Evolutionary conservation across 495 filamentous ascomycete species (phyloP).

Genomic region (Apodospora peruviana): DNA sequence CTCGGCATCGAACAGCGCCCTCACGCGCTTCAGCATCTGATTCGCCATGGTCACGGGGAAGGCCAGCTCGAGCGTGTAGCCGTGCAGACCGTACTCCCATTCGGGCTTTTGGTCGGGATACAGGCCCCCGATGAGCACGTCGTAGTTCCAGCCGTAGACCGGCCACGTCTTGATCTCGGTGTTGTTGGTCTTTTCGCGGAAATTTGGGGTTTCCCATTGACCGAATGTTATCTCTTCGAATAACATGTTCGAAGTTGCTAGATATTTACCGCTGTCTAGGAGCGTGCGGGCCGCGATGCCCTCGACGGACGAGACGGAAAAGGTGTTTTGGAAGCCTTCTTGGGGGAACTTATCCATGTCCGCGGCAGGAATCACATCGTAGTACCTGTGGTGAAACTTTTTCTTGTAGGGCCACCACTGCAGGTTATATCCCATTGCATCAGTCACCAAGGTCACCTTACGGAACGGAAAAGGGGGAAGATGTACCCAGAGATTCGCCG

Average conservation of each 20-base stretch:
- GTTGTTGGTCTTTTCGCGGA: conserved; percentile 44
- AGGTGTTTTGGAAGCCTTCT: conserved; percentile 47
- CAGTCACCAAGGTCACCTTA: neutral
- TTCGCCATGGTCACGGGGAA: conserved; percentile 44
- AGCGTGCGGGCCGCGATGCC: conserved; percentile 33
- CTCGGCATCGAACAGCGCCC: conserved; percentile 41
- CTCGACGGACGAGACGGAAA: conserved; percentile 41
- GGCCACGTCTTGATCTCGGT: conserved; percentile 35
- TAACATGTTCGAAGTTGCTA: conserved; percentile 43
- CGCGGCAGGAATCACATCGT: conserved; percentile 41
- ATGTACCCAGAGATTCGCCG: conserved; percentile 43
- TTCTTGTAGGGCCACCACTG: conserved; percentile 46
- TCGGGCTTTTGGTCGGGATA: conserved; percentile 43
- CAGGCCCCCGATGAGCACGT: conserved; percentile 44
- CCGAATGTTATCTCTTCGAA: conserved; percentile 42
- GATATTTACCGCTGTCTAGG: conserved; percentile 43
- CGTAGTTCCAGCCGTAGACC: conserved; percentile 48
- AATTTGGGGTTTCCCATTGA: conserved; percentile 42
- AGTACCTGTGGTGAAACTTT: conserved; percentile 47
- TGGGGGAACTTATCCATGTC: conserved; percentile 32
- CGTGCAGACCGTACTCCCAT: conserved; percentile 43
- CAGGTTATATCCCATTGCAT: neutral
- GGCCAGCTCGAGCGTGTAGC: conserved; percentile 43
- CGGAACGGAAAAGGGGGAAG: neutral
- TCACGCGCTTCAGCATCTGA: conserved; percentile 40